Percentiles rank a stretch among this genome's conserved stretches.
Evolutionary conservation across 495 filamentous ascomycete genomes (phyloP).

Genomic region (Penicillium simplicissimum): DNA sequence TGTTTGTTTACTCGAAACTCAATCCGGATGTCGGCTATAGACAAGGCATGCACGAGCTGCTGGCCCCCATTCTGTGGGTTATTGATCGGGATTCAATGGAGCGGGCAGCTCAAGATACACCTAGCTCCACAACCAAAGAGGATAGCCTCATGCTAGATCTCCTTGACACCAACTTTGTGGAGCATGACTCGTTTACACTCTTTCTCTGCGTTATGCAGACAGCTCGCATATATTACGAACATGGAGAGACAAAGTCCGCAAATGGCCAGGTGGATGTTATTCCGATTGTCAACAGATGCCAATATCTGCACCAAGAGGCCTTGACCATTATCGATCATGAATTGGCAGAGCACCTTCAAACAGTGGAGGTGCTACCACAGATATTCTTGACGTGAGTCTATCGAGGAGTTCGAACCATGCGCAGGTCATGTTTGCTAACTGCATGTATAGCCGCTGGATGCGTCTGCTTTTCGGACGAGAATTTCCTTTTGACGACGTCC

Average conservation of each 20-base stretch:
- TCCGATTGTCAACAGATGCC: slow-evolving; percentile 82
- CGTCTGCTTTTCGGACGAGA: slow-evolving; percentile 90
- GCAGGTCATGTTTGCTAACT: slow-evolving; percentile 8
- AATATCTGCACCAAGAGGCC: slow-evolving; percentile 79
- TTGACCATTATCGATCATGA: slow-evolving; percentile 77
- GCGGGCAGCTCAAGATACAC: slow-evolving; percentile 28
- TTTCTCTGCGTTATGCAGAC: slow-evolving; percentile 85
- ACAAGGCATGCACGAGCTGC: slow-evolving; percentile 96
- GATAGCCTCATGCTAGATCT: slow-evolving; percentile 59
- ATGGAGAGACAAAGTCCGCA: slow-evolving; percentile 42
- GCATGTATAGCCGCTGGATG: slow-evolving; percentile 75
- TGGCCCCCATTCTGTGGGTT: slow-evolving; percentile 89
- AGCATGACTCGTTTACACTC: slow-evolving; percentile 88
- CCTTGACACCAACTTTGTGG: slow-evolving; percentile 70
- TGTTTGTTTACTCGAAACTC: slow-evolving; percentile 94
- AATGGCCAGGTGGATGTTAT: slow-evolving; percentile 55
- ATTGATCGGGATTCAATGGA: slow-evolving; percentile 78
- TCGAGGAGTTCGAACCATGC: neutral
- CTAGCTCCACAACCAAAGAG: slow-evolving; percentile 25
- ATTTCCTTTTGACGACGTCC: slow-evolving; percentile 81
- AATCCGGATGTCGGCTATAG: slow-evolving; percentile 87
- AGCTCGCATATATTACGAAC: slow-evolving; percentile 85
- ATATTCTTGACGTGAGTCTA: slow-evolving; percentile 81
- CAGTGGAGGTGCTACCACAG: slow-evolving; percentile 90
- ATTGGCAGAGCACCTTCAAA: slow-evolving; percentile 77